Evolutionary conservation across 2,329 filamentous ascomycete genomes (phyloP), one percentile per base, ranked within the genome.

Genomic region (Harringtonia aguacate): DNA sequence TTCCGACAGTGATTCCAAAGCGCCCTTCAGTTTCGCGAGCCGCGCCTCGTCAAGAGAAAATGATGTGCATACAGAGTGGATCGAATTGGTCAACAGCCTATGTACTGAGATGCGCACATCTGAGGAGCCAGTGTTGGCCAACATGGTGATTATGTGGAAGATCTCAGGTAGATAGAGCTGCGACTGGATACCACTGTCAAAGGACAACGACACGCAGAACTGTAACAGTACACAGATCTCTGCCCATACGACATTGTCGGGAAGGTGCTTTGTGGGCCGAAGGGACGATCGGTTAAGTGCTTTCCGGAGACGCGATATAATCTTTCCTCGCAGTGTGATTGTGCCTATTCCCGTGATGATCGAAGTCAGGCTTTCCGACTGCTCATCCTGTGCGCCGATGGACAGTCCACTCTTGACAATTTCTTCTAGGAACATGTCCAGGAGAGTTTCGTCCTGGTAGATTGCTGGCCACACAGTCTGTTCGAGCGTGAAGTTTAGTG

Each of bases 101-200:
- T 83, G 79, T 3, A 84, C 77, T 18, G 76, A 63, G 8, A 72
- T 58, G 39, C 79, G 70, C 8, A 81, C 65, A 12, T 77, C 72
- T 10, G 69, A 61, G 12, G 69, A 60, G 8, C 80, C 80, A 2
- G 75, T 82, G 52, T 83, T 83, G 30, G 77, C 75, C 22, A 84
- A 66, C 77, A 84, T 82, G 0, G 80, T 83, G 46, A 83, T 77
- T 39, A 84, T 68, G 58, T 84, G 80, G 56, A 84, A 84, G 37
- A 84, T 68, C 55, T 84, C 80, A 0, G 80, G 79, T 7, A 84
- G 62, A 52, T 77, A 84, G 36, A 83, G 65, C 57, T 84, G 79
- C 4, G 79, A 72, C 57, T 84, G 80, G 14, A 80, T 70, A 20
- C 78, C 75, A 50, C 73, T 79, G 56, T 83, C 76, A 50, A 84